A percentile compares a stretch with the other conserved stretches of the same genome.
Evolutionary conservation across 1,139 yeast species (phyloP).

Genomic region (Trichomonascaceae sp.): DNA sequence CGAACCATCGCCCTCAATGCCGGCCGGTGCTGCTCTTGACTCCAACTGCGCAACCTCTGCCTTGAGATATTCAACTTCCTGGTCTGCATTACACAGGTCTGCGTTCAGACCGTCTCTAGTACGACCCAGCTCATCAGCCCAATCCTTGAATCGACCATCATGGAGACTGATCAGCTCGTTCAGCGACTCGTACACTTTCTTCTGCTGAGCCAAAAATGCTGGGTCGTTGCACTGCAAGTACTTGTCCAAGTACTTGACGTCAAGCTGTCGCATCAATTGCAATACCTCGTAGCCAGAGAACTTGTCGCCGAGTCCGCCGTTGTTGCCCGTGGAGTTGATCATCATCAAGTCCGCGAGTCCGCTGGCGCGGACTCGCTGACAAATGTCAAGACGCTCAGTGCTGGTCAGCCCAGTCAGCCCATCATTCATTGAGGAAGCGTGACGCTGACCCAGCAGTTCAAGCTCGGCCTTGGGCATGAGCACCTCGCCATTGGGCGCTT

Average conservation of each 20-base stretch:
- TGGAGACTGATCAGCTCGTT: background rate
- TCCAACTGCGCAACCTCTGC: background rate
- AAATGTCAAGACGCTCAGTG: no score
- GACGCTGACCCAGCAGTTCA: slow-evolving; percentile 4
- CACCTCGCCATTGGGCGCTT: slow-evolving; percentile 30
- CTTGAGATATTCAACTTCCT: background rate
- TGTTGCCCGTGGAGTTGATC: background rate
- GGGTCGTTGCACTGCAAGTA: background rate
- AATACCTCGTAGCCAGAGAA: no score
- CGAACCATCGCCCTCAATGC: no score
- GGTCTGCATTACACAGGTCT: background rate
- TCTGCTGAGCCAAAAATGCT: background rate
- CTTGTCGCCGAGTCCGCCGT: no score
- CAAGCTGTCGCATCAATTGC: no score
- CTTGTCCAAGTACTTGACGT: no score
- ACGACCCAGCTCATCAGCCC: background rate
- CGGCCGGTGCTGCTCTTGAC: no score
- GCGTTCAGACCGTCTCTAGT: background rate
- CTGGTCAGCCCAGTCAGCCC: no score
- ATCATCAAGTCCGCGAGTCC: background rate
- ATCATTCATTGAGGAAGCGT: background rate
- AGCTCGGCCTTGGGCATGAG: slow-evolving; percentile 28
- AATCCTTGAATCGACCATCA: background rate
- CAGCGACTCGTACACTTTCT: background rate
- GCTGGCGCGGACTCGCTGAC: no score